A percentile compares a stretch with the other conserved stretches of the same genome.
Conservation (phyloP, 208 protist genomes). For the Leishmania guyanensis region DNA sequence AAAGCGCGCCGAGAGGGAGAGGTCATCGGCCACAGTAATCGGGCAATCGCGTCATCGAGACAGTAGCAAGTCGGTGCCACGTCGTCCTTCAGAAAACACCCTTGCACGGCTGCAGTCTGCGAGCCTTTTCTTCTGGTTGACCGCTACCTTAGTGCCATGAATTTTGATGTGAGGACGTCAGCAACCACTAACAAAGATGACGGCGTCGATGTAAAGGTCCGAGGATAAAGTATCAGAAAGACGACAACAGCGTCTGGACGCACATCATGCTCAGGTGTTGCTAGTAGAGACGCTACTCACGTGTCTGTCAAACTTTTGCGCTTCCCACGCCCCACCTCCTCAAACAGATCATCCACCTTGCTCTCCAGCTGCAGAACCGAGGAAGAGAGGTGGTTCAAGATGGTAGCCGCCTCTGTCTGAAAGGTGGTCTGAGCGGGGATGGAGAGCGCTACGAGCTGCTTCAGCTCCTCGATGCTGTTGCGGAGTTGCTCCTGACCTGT, state of each 20-base stretch:
- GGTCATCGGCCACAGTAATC: no score
- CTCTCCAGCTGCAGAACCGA: slow-evolving; percentile 74
- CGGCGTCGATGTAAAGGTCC: neutral
- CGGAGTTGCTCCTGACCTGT: slow-evolving; percentile 44
- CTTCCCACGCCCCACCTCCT: slow-evolving; percentile 30
- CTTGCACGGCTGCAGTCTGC: slow-evolving; percentile 10
- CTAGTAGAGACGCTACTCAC: neutral
- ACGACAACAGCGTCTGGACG: neutral
- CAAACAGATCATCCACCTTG: slow-evolving; percentile 65
- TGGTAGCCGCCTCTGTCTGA: slow-evolving; percentile 62
- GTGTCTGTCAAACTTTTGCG: neutral
- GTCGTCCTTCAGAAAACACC: neutral
- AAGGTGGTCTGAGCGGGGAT: slow-evolving; percentile 34
- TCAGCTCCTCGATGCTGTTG: slow-evolving; percentile 48
- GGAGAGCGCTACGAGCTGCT: slow-evolving; percentile 40
- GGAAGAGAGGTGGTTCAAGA: slow-evolving; percentile 75
- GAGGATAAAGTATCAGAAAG: neutral
- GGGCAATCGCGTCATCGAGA: neutral
- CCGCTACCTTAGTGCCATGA: neutral
- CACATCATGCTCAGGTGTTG: neutral
- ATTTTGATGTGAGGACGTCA: neutral
- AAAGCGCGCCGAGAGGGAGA: neutral
- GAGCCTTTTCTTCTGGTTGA: neutral
- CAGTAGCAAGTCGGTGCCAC: neutral
- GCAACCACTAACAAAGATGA: neutral